These are phyloP conservation scores for Nevesoporus exiguus DNA, from an alignment of 768 basidiomycete species.

Conservation along the genomic window DNA sequence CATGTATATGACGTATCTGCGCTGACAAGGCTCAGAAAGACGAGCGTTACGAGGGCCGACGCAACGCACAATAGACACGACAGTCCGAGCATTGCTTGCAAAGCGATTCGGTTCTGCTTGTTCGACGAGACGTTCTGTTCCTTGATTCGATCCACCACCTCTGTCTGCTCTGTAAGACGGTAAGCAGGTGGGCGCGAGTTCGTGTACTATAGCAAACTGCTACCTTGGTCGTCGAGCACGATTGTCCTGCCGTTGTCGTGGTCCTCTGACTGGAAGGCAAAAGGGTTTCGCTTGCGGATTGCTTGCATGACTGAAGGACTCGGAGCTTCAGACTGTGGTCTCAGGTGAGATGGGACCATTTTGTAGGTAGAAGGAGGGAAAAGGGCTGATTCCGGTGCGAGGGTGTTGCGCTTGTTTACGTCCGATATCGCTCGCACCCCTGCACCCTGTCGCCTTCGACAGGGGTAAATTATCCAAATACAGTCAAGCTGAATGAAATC, in stretches of 20 bases:
- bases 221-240: constrained; percentile 58
- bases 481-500: not conserved
- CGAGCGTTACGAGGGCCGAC: not conserved
- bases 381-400: not conserved
- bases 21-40: constrained; percentile 7
- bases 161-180: constrained; percentile 53
- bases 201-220: not conserved
- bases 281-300: constrained; percentile 46
- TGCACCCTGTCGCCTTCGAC: not conserved
- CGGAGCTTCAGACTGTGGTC: not conserved
- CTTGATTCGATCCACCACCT: constrained; percentile 48
- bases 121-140: constrained; percentile 42
- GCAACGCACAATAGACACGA: constrained; percentile 47
- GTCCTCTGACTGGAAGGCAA: constrained; percentile 35
- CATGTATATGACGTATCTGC: constrained; percentile 49
- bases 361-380: constrained; percentile 3
- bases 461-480: constrained; percentile 16
- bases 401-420: constrained; percentile 4
- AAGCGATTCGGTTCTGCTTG: constrained; percentile 36
- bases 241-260: constrained; percentile 31
- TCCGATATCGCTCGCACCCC: not conserved
- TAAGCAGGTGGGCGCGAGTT: not conserved
- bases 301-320: constrained; percentile 20
- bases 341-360: not conserved
- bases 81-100: constrained; percentile 42